These are phyloP conservation scores for Juncus inflexus DNA, from an alignment of 176 grass and related monocot genomes.

Conservation along the genomic window DNA sequence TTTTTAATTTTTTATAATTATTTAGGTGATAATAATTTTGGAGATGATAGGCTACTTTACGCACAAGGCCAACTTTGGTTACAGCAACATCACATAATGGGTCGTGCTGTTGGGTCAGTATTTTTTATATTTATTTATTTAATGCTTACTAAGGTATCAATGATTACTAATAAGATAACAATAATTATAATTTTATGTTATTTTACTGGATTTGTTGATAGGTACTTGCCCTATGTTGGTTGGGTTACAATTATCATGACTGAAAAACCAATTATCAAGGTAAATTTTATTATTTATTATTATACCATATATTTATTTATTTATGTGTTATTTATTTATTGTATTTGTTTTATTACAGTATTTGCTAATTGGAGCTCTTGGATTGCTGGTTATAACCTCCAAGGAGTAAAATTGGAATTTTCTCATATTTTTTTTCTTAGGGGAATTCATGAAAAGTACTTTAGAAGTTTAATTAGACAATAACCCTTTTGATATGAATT, in stretches of 20 bases:
- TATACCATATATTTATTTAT: neutral
- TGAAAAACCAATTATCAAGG: constrained; percentile 76
- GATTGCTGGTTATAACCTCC: constrained; percentile 54
- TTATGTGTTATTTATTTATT: neutral
- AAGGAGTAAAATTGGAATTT: constrained; percentile 43
- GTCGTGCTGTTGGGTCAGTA: constrained; percentile 62
- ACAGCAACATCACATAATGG: constrained; percentile 75
- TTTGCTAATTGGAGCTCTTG: constrained; percentile 63
- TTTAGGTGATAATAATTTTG: constrained; percentile 64
- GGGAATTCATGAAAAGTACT: neutral
- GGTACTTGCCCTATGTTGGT: constrained; percentile 69
- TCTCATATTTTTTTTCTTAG: neutral
- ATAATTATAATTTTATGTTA: neutral
- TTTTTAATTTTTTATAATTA: neutral
- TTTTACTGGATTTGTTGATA: constrained; percentile 17
- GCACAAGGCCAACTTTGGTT: constrained; percentile 71
- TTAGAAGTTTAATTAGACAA: neutral
- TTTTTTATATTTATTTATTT: constrained; percentile 11
- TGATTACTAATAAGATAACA: no score
- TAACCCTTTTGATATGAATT: neutral
- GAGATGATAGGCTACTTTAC: constrained; percentile 55
- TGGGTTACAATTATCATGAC: constrained; percentile 83
- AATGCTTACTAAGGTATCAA: no score
- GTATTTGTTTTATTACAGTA: constrained; percentile 45
- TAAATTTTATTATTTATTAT: constrained; percentile 24